Evolutionary conservation across 306 rosid species (phyloP), one percentile per base, ranked within the genome.

Genomic region (Dryas alaskensis): DNA sequence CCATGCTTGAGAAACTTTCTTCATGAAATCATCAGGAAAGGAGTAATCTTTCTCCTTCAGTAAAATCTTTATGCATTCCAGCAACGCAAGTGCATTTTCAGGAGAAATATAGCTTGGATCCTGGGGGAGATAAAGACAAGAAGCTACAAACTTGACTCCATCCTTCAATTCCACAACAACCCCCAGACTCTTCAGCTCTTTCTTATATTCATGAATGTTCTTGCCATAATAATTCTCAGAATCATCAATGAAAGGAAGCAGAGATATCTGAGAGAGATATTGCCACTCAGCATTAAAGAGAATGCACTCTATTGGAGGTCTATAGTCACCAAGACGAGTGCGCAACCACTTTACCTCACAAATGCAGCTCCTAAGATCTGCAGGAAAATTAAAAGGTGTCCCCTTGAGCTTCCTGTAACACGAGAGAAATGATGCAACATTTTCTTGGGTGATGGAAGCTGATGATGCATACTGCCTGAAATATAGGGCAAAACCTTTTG

Each of bases 201-300:
- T 27, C 78, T 70, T 77, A 64, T 73, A 86, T 65, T 82, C 80
- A 49, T 76, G 76, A 69, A 91, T 80, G 25, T 9, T 79, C 59
- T 66, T 48, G 17, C 85, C 96, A 50, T 88, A 86, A 31, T 63
- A 80, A 4, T 77, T 77, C 16, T 81, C 78, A 48, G 72, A 73
- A 48, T 87, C 90, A 76, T 87, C 85, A 40, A 92, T 73, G 80
- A 92, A 89, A 72, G 96, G 96, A 40, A 92, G 95, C 65, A 65
- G 25, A 27, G 87, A 51, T 57, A 92, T 87, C 10, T 70, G 80
- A 49, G 85, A 81, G 61, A 92, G 66, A 2, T 81, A 79, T 70
- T 81, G 65, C 97, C 97, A 92, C 51, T 78, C 84, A 27, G 87
- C 77, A 76, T 88, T 88, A 73, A 60, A 74, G 54, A 89, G 77